Conservation (phyloP, 257 asterid species). For the Solanum appendiculatum region DNA sequence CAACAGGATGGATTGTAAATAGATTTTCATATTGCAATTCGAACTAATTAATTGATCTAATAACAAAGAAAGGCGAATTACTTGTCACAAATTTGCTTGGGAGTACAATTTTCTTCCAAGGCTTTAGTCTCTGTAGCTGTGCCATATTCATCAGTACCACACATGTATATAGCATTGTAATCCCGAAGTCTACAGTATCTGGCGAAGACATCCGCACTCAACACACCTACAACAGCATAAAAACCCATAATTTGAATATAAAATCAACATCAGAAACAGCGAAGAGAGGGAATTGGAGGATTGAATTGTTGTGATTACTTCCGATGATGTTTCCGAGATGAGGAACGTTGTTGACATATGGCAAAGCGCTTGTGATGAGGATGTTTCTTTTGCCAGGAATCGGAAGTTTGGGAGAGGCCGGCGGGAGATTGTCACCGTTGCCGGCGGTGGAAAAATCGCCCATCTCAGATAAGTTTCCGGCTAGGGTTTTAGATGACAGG, state of each 20-base stretch:
- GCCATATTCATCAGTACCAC: constrained; percentile 98
- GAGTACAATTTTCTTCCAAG: constrained; percentile 71
- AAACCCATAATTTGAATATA: neutral
- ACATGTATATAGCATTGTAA: constrained; percentile 59
- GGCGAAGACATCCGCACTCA: constrained; percentile 95
- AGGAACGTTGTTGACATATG: constrained; percentile 90
- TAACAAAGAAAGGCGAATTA: constrained; percentile 11
- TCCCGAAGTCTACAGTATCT: constrained; percentile 79
- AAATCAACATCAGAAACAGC: neutral
- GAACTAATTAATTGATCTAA: neutral
- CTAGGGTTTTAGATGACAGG: neutral
- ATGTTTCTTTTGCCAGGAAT: constrained; percentile 66
- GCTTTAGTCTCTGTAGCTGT: constrained; percentile 96
- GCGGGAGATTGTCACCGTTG: neutral
- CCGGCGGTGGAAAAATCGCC: constrained; percentile 13
- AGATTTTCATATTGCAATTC: neutral
- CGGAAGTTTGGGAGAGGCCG: constrained; percentile 42
- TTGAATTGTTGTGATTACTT: constrained; percentile 16
- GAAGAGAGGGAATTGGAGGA: neutral
- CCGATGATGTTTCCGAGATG: constrained; percentile 97
- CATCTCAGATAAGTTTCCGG: constrained; percentile 9
- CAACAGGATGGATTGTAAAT: neutral
- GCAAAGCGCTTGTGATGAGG: constrained; percentile 86
- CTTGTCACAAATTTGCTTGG: constrained; percentile 92
- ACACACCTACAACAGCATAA: constrained; percentile 42